phyloP scores from a whole-genome alignment of 2,329 filamentous ascomycete species.

The Exophiala calicioides region DNA sequence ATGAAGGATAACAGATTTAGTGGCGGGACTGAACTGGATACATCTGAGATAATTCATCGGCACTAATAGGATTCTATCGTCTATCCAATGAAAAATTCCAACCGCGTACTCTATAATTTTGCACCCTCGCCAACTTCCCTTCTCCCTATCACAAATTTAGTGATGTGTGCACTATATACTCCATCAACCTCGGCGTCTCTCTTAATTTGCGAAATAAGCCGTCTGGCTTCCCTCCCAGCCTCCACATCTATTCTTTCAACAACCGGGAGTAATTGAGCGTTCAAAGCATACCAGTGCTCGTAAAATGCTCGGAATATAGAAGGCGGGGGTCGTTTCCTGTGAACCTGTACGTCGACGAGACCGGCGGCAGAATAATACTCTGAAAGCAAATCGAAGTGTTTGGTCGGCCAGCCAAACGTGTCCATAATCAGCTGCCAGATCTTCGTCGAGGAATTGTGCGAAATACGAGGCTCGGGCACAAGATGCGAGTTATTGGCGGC shows the following conservation, averaged over 20 bases:
- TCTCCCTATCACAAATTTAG: too few relatives aligned
- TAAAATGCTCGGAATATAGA: slow-evolving; percentile 11
- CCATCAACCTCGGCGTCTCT: slow-evolving; percentile 9
- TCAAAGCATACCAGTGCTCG: slow-evolving; percentile 15
- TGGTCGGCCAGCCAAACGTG: slow-evolving; percentile 10
- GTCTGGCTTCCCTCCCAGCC: slow-evolving; percentile 6
- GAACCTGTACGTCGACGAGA: slow-evolving; percentile 2
- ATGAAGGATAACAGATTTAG: too few relatives aligned
- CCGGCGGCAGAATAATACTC: slow-evolving; percentile 11
- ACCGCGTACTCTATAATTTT: too few relatives aligned
- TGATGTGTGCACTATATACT: slow-evolving; percentile 16
- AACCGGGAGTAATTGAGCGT: slow-evolving; percentile 9
- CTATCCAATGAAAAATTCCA: too few relatives aligned
- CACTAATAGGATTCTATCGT: too few relatives aligned
- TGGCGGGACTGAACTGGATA: too few relatives aligned
- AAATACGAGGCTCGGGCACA: slow-evolving; percentile 7
- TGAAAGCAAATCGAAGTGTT: slow-evolving; percentile 9
- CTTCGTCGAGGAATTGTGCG: slow-evolving; percentile 12
- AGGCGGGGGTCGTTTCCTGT: slow-evolving; percentile 10
- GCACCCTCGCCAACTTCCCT: too few relatives aligned
- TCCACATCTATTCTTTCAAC: slow-evolving; percentile 10
- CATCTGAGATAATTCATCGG: too few relatives aligned
- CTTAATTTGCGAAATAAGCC: slow-evolving; percentile 11
- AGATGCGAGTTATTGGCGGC: slow-evolving; percentile 2
- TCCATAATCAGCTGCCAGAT: slow-evolving; percentile 16